Evolutionary conservation across 176 grass and related monocot genomes (phyloP), one percentile per base, ranked within the genome.

Genomic region (Tillandsia fasciculata): DNA sequence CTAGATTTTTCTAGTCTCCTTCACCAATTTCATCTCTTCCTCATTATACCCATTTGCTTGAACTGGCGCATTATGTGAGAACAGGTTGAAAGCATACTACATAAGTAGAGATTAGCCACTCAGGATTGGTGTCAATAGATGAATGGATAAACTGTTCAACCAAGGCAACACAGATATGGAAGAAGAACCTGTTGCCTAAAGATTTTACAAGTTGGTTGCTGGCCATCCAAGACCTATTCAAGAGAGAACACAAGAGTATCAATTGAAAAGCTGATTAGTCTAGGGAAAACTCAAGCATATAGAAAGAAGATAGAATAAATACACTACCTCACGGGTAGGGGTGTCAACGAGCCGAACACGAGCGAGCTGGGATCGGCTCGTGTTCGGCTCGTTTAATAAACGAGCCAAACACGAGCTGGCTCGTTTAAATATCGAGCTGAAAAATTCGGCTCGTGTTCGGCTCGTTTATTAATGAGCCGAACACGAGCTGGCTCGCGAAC

Each of bases 31-130:
- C 84, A 97, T 97, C 67, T 97, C 94, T 76, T 97, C 94, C 71
- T 93, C 94, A 49, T 99, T 99, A 33, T 99, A 99, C 10, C 94
- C 94, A 77, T 99, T 99, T 72, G 83, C 77, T 75, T 90, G 77
- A 85, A 99, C 73, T 26, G 81, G 77, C 13, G 94, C 87, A 82
- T 99, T 99, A 53, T 99, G 94, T 15, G 94, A 99, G 79, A 99
- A 93, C 72, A 99, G 78, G 76, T 99, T 99, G 66, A 99, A 99
- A 63, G 94, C 94, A 82, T 99, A 99, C 89, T 99, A 72, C 78
- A 90, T 20, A 50, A 87, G 15, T 22, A 69, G 51, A 69, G 11
- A 76, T 75, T 84, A 63, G 72, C 26, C 22, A 42, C 53, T n/a
- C 58, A 67, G 2, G 67, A 29, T 14, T 66, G 2, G 67, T 27